phyloP scores from a whole-genome alignment of 208 protist species.

The Trypanosoma congolense region DNA sequence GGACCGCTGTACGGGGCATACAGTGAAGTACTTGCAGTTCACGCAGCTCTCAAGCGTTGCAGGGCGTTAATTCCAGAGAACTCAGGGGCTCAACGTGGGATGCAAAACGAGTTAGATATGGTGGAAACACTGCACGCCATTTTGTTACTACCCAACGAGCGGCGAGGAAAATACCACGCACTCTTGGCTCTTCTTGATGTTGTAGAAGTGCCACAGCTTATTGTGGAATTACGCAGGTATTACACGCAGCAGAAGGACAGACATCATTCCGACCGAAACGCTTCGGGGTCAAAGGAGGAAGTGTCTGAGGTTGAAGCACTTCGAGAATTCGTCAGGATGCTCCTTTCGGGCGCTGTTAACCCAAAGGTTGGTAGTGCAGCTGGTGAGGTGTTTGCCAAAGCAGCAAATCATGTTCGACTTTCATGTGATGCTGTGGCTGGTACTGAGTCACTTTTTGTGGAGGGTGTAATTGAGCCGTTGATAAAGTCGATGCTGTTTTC shows the following conservation, averaged over 20 bases:
- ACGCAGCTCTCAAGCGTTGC: constrained; percentile 19
- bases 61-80: not conserved
- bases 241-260: constrained; percentile 6
- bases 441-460: constrained; percentile 20
- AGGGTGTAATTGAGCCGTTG: constrained; percentile 52
- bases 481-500: constrained; percentile 41
- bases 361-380: constrained; percentile 79
- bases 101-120: constrained; percentile 10
- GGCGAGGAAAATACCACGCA: constrained; percentile 85
- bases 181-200: constrained; percentile 56
- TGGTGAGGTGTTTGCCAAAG: constrained; percentile 72
- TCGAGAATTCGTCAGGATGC: constrained; percentile 34
- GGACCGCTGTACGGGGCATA: constrained; percentile 82
- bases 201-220: constrained; percentile 42
- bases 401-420: constrained; percentile 15
- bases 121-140: constrained; percentile 36
- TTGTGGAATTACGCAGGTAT: constrained; percentile 29
- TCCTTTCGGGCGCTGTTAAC: constrained; percentile 63
- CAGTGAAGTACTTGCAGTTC: constrained; percentile 37
- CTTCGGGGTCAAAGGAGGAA: not conserved
- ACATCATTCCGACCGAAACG: not conserved
- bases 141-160: constrained; percentile 56
- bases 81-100: not conserved
- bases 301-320: constrained; percentile 22
- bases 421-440: constrained; percentile 1